These are phyloP conservation scores for Jatropha podagrica DNA, from an alignment of 441 rosid species.

Conservation along the genomic window DNA sequence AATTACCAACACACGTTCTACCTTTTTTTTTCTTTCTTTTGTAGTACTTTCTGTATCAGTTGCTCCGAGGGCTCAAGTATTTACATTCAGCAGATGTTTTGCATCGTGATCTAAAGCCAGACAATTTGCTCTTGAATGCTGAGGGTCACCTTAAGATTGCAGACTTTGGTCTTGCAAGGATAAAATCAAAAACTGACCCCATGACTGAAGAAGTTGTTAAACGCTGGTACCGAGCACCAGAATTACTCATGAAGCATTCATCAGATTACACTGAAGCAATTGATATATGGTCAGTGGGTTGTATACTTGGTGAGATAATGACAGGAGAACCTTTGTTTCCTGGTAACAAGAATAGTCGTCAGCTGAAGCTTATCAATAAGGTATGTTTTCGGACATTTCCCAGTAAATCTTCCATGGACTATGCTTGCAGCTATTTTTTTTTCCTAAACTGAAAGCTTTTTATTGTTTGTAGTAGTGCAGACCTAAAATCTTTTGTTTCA, in stretches of 20 bases:
- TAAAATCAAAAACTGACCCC: conserved; percentile 92
- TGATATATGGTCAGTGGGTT: conserved; percentile 98
- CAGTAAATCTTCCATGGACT: background rate
- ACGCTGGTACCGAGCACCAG: conserved; percentile 96
- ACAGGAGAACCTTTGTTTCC: conserved; percentile 81
- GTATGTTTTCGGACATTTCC: conserved; percentile 36
- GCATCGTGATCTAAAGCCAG: conserved; percentile 93
- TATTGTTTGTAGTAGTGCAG: conserved; percentile 1
- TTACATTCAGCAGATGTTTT: conserved; percentile 89
- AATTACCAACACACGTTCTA: background rate
- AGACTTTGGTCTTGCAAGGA: conserved; percentile 95
- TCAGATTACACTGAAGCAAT: conserved; percentile 95
- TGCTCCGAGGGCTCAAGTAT: conserved; percentile 87
- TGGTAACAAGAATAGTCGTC: conserved; percentile 90
- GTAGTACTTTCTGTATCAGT: conserved; percentile 92
- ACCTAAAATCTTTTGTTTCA: background rate
- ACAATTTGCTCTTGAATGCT: conserved; percentile 84
- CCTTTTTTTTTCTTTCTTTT: conserved; percentile 17
- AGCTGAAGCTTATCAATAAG: conserved; percentile 88
- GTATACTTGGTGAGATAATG: conserved; percentile 88
- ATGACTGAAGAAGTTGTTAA: conserved; percentile 98
- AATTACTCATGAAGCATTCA: conserved; percentile 74
- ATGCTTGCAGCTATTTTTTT: background rate
- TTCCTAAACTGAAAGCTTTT: no score
- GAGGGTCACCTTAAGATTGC: conserved; percentile 93